Evolutionary conservation across 768 basidiomycete species (phyloP).

Genomic region (Panaeolus papilionaceus): DNA sequence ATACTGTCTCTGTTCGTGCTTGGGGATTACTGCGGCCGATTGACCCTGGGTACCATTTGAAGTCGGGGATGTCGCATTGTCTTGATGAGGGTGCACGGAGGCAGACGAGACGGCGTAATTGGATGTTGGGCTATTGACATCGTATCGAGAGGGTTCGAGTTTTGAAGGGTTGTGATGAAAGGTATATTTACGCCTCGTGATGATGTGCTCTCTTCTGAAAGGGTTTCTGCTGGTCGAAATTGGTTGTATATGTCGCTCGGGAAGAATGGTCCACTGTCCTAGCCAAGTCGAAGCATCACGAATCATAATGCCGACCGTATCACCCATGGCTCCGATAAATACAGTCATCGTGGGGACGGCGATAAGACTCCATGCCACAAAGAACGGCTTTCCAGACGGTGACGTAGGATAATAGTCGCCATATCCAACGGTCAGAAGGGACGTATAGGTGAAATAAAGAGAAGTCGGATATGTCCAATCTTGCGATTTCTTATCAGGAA

Average conservation of each 20-base stretch:
- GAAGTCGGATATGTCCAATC: slow-evolving; percentile 44
- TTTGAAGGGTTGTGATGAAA: background rate
- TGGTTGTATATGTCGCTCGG: slow-evolving; percentile 27
- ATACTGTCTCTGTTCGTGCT: background rate
- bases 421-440: slow-evolving; percentile 48
- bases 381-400: slow-evolving; percentile 45
- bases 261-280: slow-evolving; percentile 33
- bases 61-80: background rate
- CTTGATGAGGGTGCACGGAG: background rate
- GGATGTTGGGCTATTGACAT: background rate
- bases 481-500: slow-evolving; percentile 28
- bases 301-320: slow-evolving; percentile 49
- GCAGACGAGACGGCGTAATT: background rate
- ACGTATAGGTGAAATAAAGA: slow-evolving; percentile 46
- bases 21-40: background rate
- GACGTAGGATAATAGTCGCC: slow-evolving; percentile 46
- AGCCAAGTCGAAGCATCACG: slow-evolving; percentile 38
- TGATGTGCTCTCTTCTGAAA: slow-evolving; percentile 32
- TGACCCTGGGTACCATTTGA: background rate
- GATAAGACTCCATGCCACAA: slow-evolving; percentile 48
- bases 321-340: slow-evolving; percentile 54
- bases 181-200: slow-evolving; percentile 19
- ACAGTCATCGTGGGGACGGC: slow-evolving; percentile 48
- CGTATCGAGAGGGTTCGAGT: background rate
- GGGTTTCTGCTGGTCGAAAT: slow-evolving; percentile 18